phyloP scores from a whole-genome alignment of 2,329 filamentous ascomycete species.

The Dactylonectria macrodidyma region DNA sequence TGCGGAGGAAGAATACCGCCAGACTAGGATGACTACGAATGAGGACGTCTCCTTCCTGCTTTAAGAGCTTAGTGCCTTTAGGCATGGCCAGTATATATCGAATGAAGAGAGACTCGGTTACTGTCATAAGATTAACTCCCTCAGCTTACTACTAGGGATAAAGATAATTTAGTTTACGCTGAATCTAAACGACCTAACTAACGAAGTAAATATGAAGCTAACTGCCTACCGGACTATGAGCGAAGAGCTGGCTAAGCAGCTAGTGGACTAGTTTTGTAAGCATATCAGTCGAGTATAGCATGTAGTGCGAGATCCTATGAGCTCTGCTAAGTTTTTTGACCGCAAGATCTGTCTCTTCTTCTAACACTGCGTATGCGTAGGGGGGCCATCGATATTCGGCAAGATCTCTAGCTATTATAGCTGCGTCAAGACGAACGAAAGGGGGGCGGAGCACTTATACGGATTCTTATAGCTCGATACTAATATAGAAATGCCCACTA shows the following conservation, averaged over 20 bases:
- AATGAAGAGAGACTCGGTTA: neutral
- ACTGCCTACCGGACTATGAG: neutral
- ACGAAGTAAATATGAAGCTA: neutral
- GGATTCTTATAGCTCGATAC: neutral
- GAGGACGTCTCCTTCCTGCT: neutral
- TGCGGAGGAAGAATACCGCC: neutral
- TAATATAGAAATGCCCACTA: neutral
- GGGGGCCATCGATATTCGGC: too few species aligned
- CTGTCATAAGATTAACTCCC: neutral
- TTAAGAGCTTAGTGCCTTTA: neutral
- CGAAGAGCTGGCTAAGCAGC: neutral
- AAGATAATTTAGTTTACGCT: neutral
- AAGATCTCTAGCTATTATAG: neutral
- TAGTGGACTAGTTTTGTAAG: neutral
- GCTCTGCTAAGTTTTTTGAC: neutral
- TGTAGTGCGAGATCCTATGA: neutral
- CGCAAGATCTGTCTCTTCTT: neutral
- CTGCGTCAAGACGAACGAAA: neutral
- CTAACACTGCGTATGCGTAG: neutral
- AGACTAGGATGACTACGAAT: neutral
- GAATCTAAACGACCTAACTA: neutral
- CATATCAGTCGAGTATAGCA: neutral
- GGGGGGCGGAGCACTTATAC: neutral
- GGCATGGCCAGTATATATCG: neutral
- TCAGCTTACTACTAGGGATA: neutral